These are phyloP conservation scores for Monosporascus sp. DNA, from an alignment of 2,329 filamentous ascomycete species.

Conservation along the genomic window DNA sequence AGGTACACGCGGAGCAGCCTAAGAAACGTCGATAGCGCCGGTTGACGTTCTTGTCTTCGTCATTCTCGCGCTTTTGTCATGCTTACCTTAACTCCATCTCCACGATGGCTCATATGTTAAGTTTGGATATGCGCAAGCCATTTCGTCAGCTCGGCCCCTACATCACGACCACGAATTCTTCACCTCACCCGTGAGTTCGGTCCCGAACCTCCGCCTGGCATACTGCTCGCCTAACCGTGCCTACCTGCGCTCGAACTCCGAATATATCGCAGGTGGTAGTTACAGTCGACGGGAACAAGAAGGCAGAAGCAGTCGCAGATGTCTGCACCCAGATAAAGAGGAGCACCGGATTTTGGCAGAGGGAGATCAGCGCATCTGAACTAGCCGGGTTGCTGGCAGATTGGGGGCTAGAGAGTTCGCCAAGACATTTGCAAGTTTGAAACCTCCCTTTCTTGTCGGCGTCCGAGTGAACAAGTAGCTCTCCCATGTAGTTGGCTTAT, in stretches of 20 bases:
- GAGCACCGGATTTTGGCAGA: no score
- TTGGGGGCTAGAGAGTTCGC: neutral
- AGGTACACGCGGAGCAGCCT: no score
- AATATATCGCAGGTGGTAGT: neutral
- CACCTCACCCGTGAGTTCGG: neutral
- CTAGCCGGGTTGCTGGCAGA: neutral
- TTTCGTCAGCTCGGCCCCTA: neutral
- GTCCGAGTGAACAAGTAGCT: neutral
- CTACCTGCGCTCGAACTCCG: neutral
- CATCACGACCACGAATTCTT: neutral
- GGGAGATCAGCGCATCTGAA: neutral
- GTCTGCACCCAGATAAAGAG: no score
- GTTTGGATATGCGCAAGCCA: constrained; percentile 31
- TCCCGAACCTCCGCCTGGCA: neutral
- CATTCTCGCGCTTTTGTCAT: no score
- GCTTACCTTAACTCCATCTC: no score
- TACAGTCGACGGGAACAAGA: neutral
- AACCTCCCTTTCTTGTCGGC: neutral
- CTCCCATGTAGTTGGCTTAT: neutral
- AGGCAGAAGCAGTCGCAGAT: neutral
- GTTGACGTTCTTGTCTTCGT: no score
- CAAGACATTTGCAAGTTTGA: neutral
- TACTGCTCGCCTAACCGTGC: neutral
- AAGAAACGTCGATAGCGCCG: no score
- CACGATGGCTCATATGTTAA: constrained; percentile 8